Evolutionary conservation across 768 basidiomycete species (phyloP), one percentile per base, ranked within the genome.

Genomic region (Boletus huronensis): DNA sequence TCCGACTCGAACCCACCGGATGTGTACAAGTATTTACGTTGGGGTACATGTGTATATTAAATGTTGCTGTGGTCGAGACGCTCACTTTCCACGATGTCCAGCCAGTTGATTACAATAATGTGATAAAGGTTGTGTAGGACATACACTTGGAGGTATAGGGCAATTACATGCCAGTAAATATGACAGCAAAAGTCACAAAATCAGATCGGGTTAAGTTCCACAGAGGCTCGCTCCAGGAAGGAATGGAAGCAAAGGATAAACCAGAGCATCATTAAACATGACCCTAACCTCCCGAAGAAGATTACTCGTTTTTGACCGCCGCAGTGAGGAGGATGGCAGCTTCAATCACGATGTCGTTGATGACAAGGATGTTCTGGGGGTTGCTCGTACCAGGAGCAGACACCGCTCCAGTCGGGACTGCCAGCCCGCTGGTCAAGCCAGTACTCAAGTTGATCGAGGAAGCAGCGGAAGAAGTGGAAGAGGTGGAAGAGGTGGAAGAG

Each of bases 281-380:
- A 25, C 21, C 5, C 5, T 17, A 19, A 34, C 17, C 26, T 34
- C 36, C 13, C 19, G 35, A 41, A 16, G 39, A 44, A 17, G 5
- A n/a, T 39, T 40, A 16, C 16, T 17, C 7, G 6, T 28, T 19
- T 34, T 57, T 28, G 44, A 50, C 42, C 23, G 41, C 58, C 8
- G 21, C 48, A 23, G 28, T 42, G 25, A 73, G 55, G 6, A 48
- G 0, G 1, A 48, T 6, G 23, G 57, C 77, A 23, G 80, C 25
- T 31, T 67, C 67, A 45, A 79, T 52, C 41, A 80, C 34, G n/a
- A 69, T 65, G 42, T 71, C 53, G 47, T 74, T 70, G 19, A 81
- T 56, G 35, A 48, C 53, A 16, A 70, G 34, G 26, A 78, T 56
- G 55, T 71, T 74, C 56, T 76, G 53, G 8, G 73, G 70, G 52